Evolutionary conservation across 495 filamentous ascomycete species (phyloP).

Genomic region (Hypoxylon intermedium): DNA sequence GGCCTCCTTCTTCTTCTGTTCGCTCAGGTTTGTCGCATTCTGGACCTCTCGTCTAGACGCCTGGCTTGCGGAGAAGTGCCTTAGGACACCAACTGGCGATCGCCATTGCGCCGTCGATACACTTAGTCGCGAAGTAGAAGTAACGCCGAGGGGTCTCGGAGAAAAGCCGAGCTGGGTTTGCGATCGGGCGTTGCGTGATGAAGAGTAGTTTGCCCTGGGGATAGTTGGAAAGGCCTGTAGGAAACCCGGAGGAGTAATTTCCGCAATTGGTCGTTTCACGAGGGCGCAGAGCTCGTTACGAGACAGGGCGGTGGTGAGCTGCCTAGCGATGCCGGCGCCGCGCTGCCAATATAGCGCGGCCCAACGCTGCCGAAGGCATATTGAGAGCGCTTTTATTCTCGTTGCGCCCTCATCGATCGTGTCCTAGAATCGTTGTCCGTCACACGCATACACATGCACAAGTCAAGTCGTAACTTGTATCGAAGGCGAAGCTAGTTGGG

Average conservation of each 20-base stretch:
- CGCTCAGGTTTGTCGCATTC: slow-evolving; percentile 11
- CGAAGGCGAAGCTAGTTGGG: slow-evolving; percentile 25
- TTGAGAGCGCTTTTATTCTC: slow-evolving; percentile 31
- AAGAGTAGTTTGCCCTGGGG: slow-evolving; percentile 7
- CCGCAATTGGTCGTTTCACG: slow-evolving; percentile 11
- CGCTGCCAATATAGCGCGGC: slow-evolving; percentile 31
- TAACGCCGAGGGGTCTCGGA: slow-evolving; percentile 38
- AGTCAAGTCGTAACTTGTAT: slow-evolving; percentile 17
- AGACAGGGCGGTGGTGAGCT: slow-evolving; percentile 12
- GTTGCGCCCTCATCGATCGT: slow-evolving; percentile 30
- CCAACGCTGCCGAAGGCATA: slow-evolving; percentile 38
- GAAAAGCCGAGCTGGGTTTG: slow-evolving; percentile 24
- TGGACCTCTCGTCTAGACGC: slow-evolving; percentile 7
- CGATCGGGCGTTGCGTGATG: slow-evolving; percentile 16
- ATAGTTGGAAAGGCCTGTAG: slow-evolving; percentile 8
- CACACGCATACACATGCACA: too few relatives aligned
- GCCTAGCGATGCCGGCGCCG: slow-evolving; percentile 34
- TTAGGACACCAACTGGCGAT: slow-evolving; percentile 17
- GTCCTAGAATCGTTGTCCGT: slow-evolving; percentile 12
- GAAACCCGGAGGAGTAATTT: slow-evolving; percentile 2
- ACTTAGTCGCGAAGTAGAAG: slow-evolving; percentile 16
- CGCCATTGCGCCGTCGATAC: slow-evolving; percentile 17
- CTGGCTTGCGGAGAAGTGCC: slow-evolving; percentile 17
- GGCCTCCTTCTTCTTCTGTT: slow-evolving; percentile 13
- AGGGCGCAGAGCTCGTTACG: slow-evolving; percentile 10